These are phyloP conservation scores for Balakata baccata DNA, from an alignment of 345 rosid genomes.

Conservation along the genomic window DNA sequence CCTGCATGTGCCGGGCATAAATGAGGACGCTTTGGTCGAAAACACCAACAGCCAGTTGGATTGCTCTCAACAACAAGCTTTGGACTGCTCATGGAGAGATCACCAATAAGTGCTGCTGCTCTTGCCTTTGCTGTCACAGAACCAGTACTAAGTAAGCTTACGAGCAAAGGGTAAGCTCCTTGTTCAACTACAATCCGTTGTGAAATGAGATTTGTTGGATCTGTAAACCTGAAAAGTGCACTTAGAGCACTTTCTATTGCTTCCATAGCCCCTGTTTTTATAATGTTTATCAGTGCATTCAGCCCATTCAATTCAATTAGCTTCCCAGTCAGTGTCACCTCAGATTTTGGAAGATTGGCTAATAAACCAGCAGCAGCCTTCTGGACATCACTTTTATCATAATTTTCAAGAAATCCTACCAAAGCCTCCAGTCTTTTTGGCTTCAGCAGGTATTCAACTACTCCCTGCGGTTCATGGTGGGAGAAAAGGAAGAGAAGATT, in stretches of 20 bases:
- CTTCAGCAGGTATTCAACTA: constrained; percentile 55
- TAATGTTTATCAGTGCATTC: constrained; percentile 39
- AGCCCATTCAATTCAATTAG: constrained; percentile 51
- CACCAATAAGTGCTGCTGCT: constrained; percentile 62
- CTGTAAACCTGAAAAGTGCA: constrained; percentile 62
- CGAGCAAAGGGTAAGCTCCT: constrained; percentile 54
- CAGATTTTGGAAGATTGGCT: constrained; percentile 66
- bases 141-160: constrained; percentile 41
- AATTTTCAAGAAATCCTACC: constrained; percentile 61
- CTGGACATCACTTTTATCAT: constrained; percentile 46
- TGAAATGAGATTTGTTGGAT: constrained; percentile 43
- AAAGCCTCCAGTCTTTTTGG: constrained; percentile 59
- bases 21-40: constrained; percentile 30
- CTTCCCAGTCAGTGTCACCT: constrained; percentile 41
- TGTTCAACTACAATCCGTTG: constrained; percentile 46
- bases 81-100: constrained; percentile 52
- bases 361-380: constrained; percentile 66
- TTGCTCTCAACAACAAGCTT: constrained; percentile 33
- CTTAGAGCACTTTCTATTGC: constrained; percentile 65
- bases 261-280: constrained; percentile 46
- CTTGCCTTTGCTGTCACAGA: constrained; percentile 53
- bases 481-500: constrained; percentile 60
- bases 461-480: constrained; percentile 49
- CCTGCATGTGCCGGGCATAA: constrained; percentile 53
- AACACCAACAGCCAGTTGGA: constrained; percentile 41